Evolutionary conservation across 345 rosid genomes (phyloP), one percentile per base, ranked within the genome.

Genomic region (Stellera chamaejasme): DNA sequence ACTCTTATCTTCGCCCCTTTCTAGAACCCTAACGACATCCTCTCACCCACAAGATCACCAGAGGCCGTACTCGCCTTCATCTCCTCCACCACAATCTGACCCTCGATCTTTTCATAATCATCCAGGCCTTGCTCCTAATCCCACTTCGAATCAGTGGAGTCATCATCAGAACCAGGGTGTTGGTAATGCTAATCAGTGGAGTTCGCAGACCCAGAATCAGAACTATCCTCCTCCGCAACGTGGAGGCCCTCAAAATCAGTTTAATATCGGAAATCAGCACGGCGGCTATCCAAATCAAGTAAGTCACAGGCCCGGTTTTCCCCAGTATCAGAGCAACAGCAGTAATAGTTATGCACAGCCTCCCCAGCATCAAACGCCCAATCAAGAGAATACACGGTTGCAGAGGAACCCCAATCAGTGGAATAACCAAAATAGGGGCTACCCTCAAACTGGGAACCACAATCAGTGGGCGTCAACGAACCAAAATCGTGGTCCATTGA

Each of bases 11-110:
- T 56, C 55, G 11, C 66, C 61, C 68, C 56, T 61, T 23, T 43
- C 67, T 15, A 72, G 55, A 73, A 51, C 68, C 61, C 67, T 79
- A 2, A 73, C 73, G 70, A 73, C 85, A 32, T 71, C 67, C 57
- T 66, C 85, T 43, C 63, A 62, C 46, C 50, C 79, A n/a, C 60
- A 59, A 13, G 69, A 75, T 13, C 65, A 73, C 69, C 79, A 58
- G 56, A 60, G 56, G 4, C 69, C 61, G 4, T 64, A 75, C 6
- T 54, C 70, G 4, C 69, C 64, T 13, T 66, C 68, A 9, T 55
- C 48, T 36, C 57, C 67, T 11, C 51, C 72, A 26, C 63, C 65
- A n/a, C 48, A 54, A 13, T 61, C 70, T 23, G 81, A 73, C 61
- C 62, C 77, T 62, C 54, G 66, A n/a, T 60, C 47, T 43, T 71